phyloP scores from a whole-genome alignment of 2,329 filamentous ascomycete genomes.

The Sporothrix brasiliensis region DNA sequence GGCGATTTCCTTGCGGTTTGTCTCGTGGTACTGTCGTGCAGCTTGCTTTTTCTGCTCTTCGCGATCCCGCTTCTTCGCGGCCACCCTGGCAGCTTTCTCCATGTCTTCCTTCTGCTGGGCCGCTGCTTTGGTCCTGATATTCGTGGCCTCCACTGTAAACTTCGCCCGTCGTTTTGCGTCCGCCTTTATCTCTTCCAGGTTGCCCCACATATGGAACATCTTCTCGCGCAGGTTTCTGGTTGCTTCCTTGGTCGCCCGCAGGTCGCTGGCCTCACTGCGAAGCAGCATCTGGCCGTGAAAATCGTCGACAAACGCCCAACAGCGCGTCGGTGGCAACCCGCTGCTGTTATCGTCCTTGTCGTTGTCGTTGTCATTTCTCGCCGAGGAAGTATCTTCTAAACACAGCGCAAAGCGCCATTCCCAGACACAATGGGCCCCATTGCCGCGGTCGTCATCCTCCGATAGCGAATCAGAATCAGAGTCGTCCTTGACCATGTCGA shows the following conservation, averaged over 20 bases:
- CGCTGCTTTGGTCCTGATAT: slow-evolving; percentile 47
- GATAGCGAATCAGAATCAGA: neutral
- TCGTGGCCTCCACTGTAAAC: slow-evolving; percentile 38
- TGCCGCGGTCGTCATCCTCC: slow-evolving; percentile 28
- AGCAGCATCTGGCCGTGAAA: slow-evolving; percentile 53
- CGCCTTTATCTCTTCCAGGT: slow-evolving; percentile 72
- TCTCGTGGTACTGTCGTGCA: neutral
- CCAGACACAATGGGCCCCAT: slow-evolving; percentile 56
- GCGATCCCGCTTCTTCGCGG: neutral
- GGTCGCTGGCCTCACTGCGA: slow-evolving; percentile 54
- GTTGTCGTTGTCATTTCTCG: slow-evolving; percentile 28
- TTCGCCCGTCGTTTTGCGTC: slow-evolving; percentile 50
- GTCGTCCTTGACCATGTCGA: slow-evolving; percentile 41
- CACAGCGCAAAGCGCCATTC: slow-evolving; percentile 83
- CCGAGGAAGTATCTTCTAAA: slow-evolving; percentile 71
- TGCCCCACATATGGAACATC: slow-evolving; percentile 81
- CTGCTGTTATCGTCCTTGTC: neutral
- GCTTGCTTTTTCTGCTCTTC: neutral
- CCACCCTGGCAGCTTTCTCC: neutral
- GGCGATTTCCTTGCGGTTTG: neutral
- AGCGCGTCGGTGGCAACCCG: slow-evolving; percentile 47
- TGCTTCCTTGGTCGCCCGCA: slow-evolving; percentile 55
- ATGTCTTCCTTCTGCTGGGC: slow-evolving; percentile 47
- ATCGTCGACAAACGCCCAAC: slow-evolving; percentile 72
- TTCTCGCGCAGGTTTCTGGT: slow-evolving; percentile 65